Base-by-base conservation (phyloP, 148 eudicot species). In the Suaeda aralocaspica region DNA sequence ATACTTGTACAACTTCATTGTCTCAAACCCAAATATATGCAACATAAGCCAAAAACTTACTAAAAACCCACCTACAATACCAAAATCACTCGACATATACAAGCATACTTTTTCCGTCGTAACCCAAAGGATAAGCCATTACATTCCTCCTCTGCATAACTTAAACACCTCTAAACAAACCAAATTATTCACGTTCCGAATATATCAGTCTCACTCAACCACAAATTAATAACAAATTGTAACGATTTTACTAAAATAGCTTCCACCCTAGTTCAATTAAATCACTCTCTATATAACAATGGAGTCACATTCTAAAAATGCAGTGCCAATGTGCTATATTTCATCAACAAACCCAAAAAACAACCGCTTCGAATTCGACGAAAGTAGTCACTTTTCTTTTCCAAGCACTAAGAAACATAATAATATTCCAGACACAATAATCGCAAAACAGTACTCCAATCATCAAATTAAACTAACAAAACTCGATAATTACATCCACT, bases 381-480 rank as follows among this genome's bases (percentile, higher is more conserved):
- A 2, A 19, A 61, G 18, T 61, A 0, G 2, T 13, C 48, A 30
- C 41, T 13, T 13, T 45, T 48, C 45, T 45, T 22, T 51, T 21
- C 26, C 29, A 10, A 21, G 11, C 59, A 14, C 41, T 28, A 39
- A 58, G n/a, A 19, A 46, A 21, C 33, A 65, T 5, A 42, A n/a
- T 18, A 39, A 3, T 46, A 18, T 4, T n/a, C 53, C 21, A n/a
- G 28, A 50, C 49, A 19, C 5, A 72, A 62, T 63, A 22, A 63
- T 19, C 61, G 63, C 68, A 62, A 36, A 24, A 51, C 60, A 62
- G 52, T 33, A 36, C 14, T 29, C 15, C 28, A 72, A 62, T 72
- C 60, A 71, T 49, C 67, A 48, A 50, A 49, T 9, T 21, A 9
- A 18, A 69, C 9, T 36, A 14, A 16, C 3, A 24, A 3, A 24